Conservation (phyloP, 2,329 filamentous ascomycete genomes). For the Ophidiomyces ophidiicola region DNA sequence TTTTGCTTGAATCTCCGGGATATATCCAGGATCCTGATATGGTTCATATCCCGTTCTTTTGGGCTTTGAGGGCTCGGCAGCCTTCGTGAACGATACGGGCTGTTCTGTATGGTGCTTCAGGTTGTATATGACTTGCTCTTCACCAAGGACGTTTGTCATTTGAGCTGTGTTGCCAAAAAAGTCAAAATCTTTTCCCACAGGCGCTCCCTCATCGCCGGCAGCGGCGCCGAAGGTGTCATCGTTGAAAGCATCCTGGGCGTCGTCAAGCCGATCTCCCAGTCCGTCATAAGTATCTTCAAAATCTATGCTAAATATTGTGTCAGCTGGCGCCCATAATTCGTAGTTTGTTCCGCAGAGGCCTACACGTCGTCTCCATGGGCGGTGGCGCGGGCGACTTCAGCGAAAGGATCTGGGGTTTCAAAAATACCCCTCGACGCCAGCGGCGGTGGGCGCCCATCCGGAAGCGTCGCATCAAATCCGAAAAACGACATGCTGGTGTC, state of each 20-base stretch:
- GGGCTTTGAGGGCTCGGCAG: conserved; percentile 41
- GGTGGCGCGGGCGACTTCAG: conserved; percentile 54
- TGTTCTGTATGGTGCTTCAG: conserved; percentile 47
- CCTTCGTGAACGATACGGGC: conserved; percentile 22
- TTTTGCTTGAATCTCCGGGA: conserved; percentile 84
- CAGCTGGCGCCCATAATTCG: conserved; percentile 5
- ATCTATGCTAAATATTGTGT: conserved; percentile 46
- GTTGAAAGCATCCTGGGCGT: conserved; percentile 88
- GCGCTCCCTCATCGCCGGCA: conserved; percentile 34
- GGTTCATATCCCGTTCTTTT: conserved; percentile 79
- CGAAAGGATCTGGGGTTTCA: conserved; percentile 80
- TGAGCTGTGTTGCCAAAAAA: conserved; percentile 90
- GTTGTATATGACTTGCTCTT: conserved; percentile 76
- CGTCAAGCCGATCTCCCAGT: conserved; percentile 77
- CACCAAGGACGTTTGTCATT: conserved; percentile 71
- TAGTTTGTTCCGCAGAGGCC: conserved; percentile 23
- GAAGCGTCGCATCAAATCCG: conserved; percentile 63
- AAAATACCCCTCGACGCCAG: conserved; percentile 60
- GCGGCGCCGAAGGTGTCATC: conserved; percentile 78
- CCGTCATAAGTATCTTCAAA: conserved; percentile 98
- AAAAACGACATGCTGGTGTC: conserved; percentile 68
- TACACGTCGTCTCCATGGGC: conserved; percentile 46
- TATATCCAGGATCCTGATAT: conserved; percentile 70
- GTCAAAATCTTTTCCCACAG: conserved; percentile 85
- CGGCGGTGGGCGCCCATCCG: conserved; percentile 53